Evolutionary conservation across 2,329 filamentous ascomycete genomes (phyloP), one percentile per base, ranked within the genome.

Genomic region (Cordyceps tenuipes): DNA sequence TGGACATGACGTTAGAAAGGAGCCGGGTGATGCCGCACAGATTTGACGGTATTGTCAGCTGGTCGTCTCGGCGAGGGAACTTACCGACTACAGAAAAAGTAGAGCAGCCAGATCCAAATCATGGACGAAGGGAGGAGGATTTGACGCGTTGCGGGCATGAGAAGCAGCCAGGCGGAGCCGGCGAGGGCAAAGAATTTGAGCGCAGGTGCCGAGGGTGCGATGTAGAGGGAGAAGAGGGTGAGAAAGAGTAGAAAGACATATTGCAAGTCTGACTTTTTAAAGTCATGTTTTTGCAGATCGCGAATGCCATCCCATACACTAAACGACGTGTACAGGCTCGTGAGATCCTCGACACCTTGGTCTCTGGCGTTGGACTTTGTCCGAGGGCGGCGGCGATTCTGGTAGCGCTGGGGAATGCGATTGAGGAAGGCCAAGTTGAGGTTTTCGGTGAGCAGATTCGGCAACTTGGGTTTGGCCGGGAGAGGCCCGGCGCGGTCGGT

Each of bases 51-150:
- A 3, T 1, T 5, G 39, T 7, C 12, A 15, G 39, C 6, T 15
- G 3, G 7, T 53, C 21, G 6, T 2, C 39, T 39, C 12, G 13
- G 17, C 13, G 19, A 41, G 29, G 15, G 21, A 17, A 83, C 90
- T 79, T 85, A 96, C 91, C 93, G 88, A 79, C 89, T 94, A 64
- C 88, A 87, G 73, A 94, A 96, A 77, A 96, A 97, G 72, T 96
- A 90, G 53, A 97, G 78, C 46, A 97, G 79, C 84, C 92, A 97
- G 26, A 86, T 87, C 73, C 90, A 87, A 64, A 96, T 90, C 7
- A 90, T 88, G 62, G 94, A 79, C 57, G 91, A 91, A 10, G 93
- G 92, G 47, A 96, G 79, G 71, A 96, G 91, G 73, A 97, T 96
- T 72, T 97, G 93, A 64, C 90, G 83, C 3, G 92, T 95, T 55